phyloP scores from a whole-genome alignment of 208 protist genomes.

The Crithidia bombi region DNA sequence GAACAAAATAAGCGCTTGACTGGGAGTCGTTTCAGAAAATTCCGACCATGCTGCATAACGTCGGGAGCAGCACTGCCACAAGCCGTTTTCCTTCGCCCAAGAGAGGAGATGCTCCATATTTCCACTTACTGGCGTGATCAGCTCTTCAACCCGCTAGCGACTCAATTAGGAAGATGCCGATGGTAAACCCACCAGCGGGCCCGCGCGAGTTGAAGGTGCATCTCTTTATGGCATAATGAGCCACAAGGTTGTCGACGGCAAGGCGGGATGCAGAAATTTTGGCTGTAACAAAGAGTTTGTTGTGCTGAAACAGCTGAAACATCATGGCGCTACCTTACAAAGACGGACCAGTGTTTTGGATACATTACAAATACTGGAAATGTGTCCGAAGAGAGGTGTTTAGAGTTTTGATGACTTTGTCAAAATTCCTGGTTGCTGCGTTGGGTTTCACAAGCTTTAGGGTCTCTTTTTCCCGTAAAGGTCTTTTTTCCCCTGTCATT shows the following conservation, averaged over 20 bases:
- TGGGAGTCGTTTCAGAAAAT: slow-evolving; percentile 86
- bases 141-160: not conserved
- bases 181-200: slow-evolving; percentile 42
- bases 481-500: no score
- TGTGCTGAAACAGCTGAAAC: slow-evolving; percentile 70
- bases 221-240: slow-evolving; percentile 24
- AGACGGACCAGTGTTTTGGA: slow-evolving; percentile 86
- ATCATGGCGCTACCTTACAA: slow-evolving; percentile 74
- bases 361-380: slow-evolving; percentile 91
- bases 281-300: slow-evolving; percentile 81
- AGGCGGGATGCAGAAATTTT: slow-evolving; percentile 82
- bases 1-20: slow-evolving; percentile 69
- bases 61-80: slow-evolving; percentile 59
- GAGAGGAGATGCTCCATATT: slow-evolving; percentile 49
- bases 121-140: slow-evolving; percentile 53
- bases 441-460: slow-evolving; percentile 73
- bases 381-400: slow-evolving; percentile 84
- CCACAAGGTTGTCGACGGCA: slow-evolving; percentile 82
- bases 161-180: not conserved
- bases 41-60: slow-evolving; percentile 58
- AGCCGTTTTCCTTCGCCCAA: slow-evolving; percentile 52
- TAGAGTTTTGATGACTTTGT: slow-evolving; percentile 91
- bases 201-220: slow-evolving; percentile 81
- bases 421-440: slow-evolving; percentile 77
- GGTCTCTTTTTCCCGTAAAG: not conserved